A percentile compares a stretch with the other conserved stretches of the same genome.
phyloP scores from a whole-genome alignment of 176 grass and related monocot species.

The Saccharum spontaneum region DNA sequence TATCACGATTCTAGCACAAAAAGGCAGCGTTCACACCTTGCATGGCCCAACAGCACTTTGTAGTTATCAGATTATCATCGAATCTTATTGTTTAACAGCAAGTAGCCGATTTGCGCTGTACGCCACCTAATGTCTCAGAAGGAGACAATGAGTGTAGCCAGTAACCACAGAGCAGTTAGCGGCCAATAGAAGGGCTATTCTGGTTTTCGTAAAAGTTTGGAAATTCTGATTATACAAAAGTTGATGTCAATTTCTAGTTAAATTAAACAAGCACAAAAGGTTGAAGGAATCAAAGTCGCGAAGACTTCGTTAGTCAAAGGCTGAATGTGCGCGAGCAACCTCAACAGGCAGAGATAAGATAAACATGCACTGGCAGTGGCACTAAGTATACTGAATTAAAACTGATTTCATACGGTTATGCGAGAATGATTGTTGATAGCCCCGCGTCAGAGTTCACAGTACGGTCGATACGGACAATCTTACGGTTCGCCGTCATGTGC shows the following conservation, averaged over 20 bases:
- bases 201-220: neutral
- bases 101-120: neutral
- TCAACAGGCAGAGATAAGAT: neutral
- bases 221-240: neutral
- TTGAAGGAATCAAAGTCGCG: neutral
- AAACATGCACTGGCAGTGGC: neutral
- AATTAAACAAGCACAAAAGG: neutral
- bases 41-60: neutral
- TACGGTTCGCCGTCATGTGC: neutral
- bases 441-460: neutral
- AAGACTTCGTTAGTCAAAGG: neutral
- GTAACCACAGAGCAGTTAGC: neutral
- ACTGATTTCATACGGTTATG: neutral
- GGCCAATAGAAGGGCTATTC: neutral
- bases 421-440: too few species aligned
- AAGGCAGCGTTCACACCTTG: neutral
- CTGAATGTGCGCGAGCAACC: neutral
- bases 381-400: neutral
- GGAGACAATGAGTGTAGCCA: neutral
- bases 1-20: neutral
- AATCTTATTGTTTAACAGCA: neutral
- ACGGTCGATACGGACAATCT: neutral
- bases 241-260: slow-evolving; percentile 4
- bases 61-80: neutral
- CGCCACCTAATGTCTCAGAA: slow-evolving; percentile 2